Conservation (phyloP, 805 yeast genomes). For the Kazachstania psychrophila region DNA sequence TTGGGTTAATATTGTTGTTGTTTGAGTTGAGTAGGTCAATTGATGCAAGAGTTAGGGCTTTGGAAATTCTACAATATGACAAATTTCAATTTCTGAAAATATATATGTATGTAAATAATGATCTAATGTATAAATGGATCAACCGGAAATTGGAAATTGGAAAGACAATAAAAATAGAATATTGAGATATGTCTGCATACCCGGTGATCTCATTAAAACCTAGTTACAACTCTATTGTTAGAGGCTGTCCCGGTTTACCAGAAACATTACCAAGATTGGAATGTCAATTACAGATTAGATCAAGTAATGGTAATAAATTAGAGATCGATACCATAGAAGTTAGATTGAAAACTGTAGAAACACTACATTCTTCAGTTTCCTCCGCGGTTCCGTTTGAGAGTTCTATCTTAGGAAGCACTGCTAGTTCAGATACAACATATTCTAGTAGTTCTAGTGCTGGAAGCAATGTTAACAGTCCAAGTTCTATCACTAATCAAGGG, state of each 20-base stretch:
- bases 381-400: background rate
- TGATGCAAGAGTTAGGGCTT: no score
- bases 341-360: constrained; percentile 42
- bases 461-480: background rate
- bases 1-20: no score
- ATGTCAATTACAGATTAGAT: constrained; percentile 46
- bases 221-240: constrained; percentile 42
- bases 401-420: background rate
- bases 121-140: no score
- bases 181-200: constrained; percentile 10
- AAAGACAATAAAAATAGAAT: no score
- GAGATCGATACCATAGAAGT: constrained; percentile 40
- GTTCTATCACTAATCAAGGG: background rate
- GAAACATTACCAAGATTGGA: constrained; percentile 51
- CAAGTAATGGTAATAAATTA: constrained; percentile 40
- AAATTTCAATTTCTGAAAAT: no score
- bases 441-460: background rate
- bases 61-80: no score
- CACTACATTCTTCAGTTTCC: constrained; percentile 27
- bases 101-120: no score
- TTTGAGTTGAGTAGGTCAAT: no score
- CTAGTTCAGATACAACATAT: background rate
- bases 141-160: no score
- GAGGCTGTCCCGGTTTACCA: constrained; percentile 64
- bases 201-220: constrained; percentile 38